Evolutionary conservation across 2,329 filamentous ascomycete genomes (phyloP), one percentile per base, ranked within the genome.

Genomic region (Microsporum canis): DNA sequence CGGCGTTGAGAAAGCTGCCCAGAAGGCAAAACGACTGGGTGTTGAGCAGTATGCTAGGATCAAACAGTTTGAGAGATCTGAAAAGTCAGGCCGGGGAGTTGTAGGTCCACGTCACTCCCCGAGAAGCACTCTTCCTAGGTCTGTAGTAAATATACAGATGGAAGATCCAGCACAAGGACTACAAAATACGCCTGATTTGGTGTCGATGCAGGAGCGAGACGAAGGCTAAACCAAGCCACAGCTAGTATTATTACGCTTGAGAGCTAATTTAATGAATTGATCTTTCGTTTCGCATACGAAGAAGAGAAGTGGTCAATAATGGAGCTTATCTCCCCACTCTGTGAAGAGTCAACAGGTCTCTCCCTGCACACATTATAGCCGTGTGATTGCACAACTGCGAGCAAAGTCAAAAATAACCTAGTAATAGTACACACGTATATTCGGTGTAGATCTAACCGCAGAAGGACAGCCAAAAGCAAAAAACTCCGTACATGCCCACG

Each of bases 1-100:
- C 34, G 62, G 64, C 31, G 72, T 62, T 56, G 60, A 57, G 38
- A 63, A 41, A 14, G 61, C 61, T 41, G 60, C 59, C 39, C 62
- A 43, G 29, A 64, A 63, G n/a, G 49, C 49, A 55, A 55, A 34
- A 5, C 10, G 10, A 12, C 12, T 36, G 7, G 31, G 49, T 17
- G 12, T 7, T 12, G 7, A 36, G 33, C 49, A 55, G 8, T 55
- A 55, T 17, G n/a, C 31, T 3, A 55, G 12, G 31, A 36, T 36
- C n/a, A 55, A 34, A 6, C 49, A 55, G 27, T 12, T 31, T n/a
- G 33, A 31, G 31, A 34, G 27, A 31, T 53, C 27, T 23, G 49
- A 53, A 5, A 53, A 53, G 29, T 34, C 49, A 33, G 27, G 31
- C 14, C 27, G 49, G 49, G 31, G 49, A 12, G 27, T 33, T 53